Evolutionary conservation across 352 stramenopile species (phyloP).

Genomic region (Aphanomyces invadans): DNA sequence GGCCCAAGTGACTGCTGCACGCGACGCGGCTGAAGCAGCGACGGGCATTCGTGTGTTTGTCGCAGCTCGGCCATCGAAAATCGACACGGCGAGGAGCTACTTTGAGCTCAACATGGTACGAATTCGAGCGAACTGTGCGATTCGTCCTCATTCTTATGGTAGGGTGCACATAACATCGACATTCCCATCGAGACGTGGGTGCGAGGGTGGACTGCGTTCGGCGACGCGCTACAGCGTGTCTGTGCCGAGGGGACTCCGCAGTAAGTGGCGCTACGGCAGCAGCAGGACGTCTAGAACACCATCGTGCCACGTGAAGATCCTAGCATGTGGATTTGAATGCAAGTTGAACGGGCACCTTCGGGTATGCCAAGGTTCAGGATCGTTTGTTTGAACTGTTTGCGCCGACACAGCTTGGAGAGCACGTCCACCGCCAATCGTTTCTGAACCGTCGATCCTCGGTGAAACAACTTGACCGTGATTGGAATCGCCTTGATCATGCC

Average conservation of each 20-base stretch:
- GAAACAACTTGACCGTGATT: slow-evolving; percentile 6
- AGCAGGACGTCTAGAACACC: no score
- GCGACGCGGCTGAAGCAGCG: neutral
- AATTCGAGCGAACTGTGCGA: neutral
- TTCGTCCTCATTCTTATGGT: neutral
- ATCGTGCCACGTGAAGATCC: no score
- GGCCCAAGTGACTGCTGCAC: slow-evolving; percentile 5
- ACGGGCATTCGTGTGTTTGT: slow-evolving; percentile 17
- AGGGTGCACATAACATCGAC: slow-evolving; percentile 5
- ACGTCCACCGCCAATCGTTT: slow-evolving; percentile 5
- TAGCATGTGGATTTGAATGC: no score
- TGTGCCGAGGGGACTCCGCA: no score
- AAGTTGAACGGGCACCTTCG: no score
- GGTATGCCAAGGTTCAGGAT: neutral
- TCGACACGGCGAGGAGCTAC: neutral
- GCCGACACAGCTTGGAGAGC: slow-evolving; percentile 5
- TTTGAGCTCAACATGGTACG: slow-evolving; percentile 25
- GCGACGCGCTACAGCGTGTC: neutral
- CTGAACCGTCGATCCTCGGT: neutral
- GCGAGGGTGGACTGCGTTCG: slow-evolving; percentile 19
- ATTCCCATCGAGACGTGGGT: slow-evolving; percentile 20
- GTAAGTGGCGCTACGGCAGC: no score
- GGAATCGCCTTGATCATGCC: slow-evolving; percentile 12
- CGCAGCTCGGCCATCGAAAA: slow-evolving; percentile 3
- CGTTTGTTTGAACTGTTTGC: slow-evolving; percentile 19